Evolutionary conservation across 768 basidiomycete genomes (phyloP).

Genomic region (Psilocybe subaeruginosa): DNA sequence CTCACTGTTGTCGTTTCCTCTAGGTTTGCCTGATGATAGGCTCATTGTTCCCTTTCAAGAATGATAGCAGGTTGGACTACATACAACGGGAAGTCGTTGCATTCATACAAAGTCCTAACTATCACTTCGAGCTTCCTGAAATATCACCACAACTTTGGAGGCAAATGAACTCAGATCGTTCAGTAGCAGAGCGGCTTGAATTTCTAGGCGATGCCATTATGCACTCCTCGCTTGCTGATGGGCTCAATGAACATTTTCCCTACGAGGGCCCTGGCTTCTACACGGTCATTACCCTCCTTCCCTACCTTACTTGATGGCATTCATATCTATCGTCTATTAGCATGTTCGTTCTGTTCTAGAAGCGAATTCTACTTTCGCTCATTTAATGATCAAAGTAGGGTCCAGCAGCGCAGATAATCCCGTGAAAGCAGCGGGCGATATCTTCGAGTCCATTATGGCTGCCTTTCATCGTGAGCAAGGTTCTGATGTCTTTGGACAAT

Average conservation of each 20-base stretch:
- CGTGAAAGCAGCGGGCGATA: constrained; percentile 45
- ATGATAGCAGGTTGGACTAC: neutral
- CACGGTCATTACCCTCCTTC: constrained; percentile 29
- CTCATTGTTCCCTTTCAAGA: constrained; percentile 13
- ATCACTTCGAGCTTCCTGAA: constrained; percentile 33
- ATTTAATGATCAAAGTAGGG: constrained; percentile 39
- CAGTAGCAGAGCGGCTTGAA: constrained; percentile 44
- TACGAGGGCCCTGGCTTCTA: constrained; percentile 34
- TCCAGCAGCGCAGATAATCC: constrained; percentile 19
- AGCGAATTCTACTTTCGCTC: constrained; percentile 39
- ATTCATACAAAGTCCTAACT: constrained; percentile 20
- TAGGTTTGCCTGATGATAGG: neutral
- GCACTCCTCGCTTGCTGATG: constrained; percentile 41
- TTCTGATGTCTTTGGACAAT: constrained; percentile 35
- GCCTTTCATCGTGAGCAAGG: constrained; percentile 44
- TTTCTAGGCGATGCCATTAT: constrained; percentile 52
- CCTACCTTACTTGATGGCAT: neutral
- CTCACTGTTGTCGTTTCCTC: neutral
- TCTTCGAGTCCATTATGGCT: constrained; percentile 50
- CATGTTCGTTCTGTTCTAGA: constrained; percentile 22
- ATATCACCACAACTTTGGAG: constrained; percentile 33
- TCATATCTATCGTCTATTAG: constrained; percentile 13
- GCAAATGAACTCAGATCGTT: constrained; percentile 19
- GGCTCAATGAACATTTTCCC: constrained; percentile 37
- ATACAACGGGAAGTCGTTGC: constrained; percentile 22